phyloP scores from a whole-genome alignment of 1,284 basidiomycete species.

The Ustilago xerochloae region DNA sequence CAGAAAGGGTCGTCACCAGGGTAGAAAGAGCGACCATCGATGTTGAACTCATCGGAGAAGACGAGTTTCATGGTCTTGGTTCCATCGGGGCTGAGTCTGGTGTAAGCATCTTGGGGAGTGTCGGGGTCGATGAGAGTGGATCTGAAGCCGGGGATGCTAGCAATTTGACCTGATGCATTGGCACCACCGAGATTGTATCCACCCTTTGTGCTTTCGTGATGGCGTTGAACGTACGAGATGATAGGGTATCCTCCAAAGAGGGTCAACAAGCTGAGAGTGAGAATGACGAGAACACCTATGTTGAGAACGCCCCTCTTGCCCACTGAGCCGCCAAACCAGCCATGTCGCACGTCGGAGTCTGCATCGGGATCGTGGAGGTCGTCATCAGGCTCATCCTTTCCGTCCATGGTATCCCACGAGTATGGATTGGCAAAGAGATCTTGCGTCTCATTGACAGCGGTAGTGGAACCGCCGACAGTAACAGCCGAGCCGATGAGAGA shows the following conservation, averaged over 20 bases:
- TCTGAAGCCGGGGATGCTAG: constrained; percentile 44
- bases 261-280: constrained; percentile 70
- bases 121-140: constrained; percentile 67
- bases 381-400: constrained; percentile 51
- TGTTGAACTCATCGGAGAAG: constrained; percentile 68
- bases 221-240: constrained; percentile 67
- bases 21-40: constrained; percentile 71
- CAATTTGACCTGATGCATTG: constrained; percentile 60
- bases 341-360: background rate
- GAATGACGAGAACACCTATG: constrained; percentile 71
- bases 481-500: constrained; percentile 27
- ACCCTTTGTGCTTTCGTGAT: constrained; percentile 34
- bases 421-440: constrained; percentile 43
- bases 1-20: constrained; percentile 75
- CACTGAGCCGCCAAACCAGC: constrained; percentile 20
- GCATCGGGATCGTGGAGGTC: constrained; percentile 48
- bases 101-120: constrained; percentile 63
- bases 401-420: constrained; percentile 59
- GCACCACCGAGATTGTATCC: constrained; percentile 59
- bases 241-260: constrained; percentile 86
- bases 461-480: constrained; percentile 10
- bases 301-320: constrained; percentile 68
- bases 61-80: constrained; percentile 61
- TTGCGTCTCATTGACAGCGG: constrained; percentile 8
- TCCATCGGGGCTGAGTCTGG: constrained; percentile 71